Evolutionary conservation across 2,329 filamentous ascomycete genomes (phyloP).

Genomic region (Aspergillus pseudoterreus): DNA sequence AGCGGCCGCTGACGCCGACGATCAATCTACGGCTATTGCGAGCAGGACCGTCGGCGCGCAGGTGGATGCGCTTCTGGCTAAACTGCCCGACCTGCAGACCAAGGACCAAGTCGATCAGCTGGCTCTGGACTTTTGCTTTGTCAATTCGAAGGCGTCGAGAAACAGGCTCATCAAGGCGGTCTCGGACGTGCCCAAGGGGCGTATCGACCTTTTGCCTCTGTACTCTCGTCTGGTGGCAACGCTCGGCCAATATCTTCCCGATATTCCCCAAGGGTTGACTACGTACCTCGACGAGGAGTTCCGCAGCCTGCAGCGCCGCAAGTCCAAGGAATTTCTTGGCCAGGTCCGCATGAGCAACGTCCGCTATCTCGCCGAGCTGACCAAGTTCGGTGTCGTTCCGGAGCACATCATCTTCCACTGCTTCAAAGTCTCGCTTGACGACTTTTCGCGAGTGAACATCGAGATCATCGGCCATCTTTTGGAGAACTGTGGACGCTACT

Average conservation of each 20-base stretch:
- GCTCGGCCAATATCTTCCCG: slow-evolving; percentile 86
- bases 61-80: slow-evolving; percentile 82
- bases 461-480: slow-evolving; percentile 95
- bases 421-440: slow-evolving; percentile 92
- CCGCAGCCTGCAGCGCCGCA: slow-evolving; percentile 89
- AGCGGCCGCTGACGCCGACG: slow-evolving; percentile 58
- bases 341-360: slow-evolving; percentile 93
- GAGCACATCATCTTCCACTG: slow-evolving; percentile 99
- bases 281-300: slow-evolving; percentile 95
- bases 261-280: slow-evolving; percentile 87
- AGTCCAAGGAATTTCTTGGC: slow-evolving; percentile 94
- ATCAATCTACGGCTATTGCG: slow-evolving; percentile 87
- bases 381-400: slow-evolving; percentile 95
- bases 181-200: slow-evolving; percentile 90
- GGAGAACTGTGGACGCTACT: slow-evolving; percentile 92
- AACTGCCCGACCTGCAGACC: slow-evolving; percentile 84
- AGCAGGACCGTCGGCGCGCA: slow-evolving; percentile 98
- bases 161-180: slow-evolving; percentile 90
- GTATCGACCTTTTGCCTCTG: slow-evolving; percentile 81
- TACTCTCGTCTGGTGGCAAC: slow-evolving; percentile 94
- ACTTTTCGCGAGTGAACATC: slow-evolving; percentile 98
- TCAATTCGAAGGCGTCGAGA: slow-evolving; percentile 96
- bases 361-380: slow-evolving; percentile 94
- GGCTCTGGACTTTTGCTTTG: slow-evolving; percentile 94
- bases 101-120: slow-evolving; percentile 91